These are phyloP conservation scores for Cladosporium phlei DNA, from an alignment of 2,329 filamentous ascomycete genomes.

Conservation along the genomic window DNA sequence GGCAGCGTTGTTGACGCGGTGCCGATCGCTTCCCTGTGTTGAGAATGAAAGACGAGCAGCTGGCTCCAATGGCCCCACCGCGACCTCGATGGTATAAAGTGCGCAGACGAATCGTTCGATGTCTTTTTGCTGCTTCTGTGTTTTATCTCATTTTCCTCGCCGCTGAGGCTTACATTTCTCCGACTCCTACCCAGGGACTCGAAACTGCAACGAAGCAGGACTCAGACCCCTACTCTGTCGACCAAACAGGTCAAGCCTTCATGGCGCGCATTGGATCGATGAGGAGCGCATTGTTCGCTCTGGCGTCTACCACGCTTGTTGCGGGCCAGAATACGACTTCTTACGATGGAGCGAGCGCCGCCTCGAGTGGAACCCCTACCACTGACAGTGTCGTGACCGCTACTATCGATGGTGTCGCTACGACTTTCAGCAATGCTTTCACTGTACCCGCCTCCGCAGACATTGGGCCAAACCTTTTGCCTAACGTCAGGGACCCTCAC, in stretches of 20 bases:
- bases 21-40: slow-evolving; percentile 8
- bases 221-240: background rate
- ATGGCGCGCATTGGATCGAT: slow-evolving; percentile 10
- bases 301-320: slow-evolving; percentile 10
- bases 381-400: slow-evolving; percentile 5
- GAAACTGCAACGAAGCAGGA: background rate
- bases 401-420: slow-evolving; percentile 6
- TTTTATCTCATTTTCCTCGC: slow-evolving; percentile 4
- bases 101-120: slow-evolving; percentile 2
- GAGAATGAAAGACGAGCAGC: background rate
- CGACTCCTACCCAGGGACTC: background rate
- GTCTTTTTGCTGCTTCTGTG: slow-evolving; percentile 2
- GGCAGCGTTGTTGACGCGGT: slow-evolving; percentile 10
- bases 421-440: slow-evolving; percentile 18
- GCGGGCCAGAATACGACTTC: slow-evolving; percentile 3
- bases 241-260: background rate
- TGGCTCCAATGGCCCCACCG: background rate
- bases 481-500: slow-evolving; percentile 61
- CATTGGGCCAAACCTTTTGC: slow-evolving; percentile 39
- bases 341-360: background rate
- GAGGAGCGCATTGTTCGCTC: slow-evolving; percentile 9
- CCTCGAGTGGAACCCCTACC: slow-evolving; percentile 1
- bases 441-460: slow-evolving; percentile 33
- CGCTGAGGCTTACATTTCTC: background rate
- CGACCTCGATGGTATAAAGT: slow-evolving; percentile 8